Base-by-base conservation (phyloP, 2,329 filamentous ascomycete species). In the Boeremia lycopersici region DNA sequence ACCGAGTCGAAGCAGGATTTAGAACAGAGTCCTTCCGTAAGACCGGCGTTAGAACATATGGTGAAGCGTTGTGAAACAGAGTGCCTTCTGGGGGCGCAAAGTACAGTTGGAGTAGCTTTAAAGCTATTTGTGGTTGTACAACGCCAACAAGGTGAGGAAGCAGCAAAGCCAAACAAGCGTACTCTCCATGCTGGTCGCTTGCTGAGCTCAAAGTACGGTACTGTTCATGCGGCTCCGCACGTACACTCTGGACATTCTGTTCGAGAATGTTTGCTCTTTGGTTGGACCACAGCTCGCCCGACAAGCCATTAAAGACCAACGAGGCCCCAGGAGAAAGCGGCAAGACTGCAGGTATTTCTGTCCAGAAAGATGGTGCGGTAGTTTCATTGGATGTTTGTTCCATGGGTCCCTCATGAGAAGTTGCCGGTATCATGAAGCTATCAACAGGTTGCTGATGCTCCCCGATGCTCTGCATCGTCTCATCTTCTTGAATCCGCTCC, bases 1-100 rank as follows among this genome's bases (percentile, higher is more conserved):
- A 26, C 30, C 44, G 44, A 25, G 34, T 13, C 4, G 23, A 26
- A 3, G 44, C 17, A 8, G 17, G n/a, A 25, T 47, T 26, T 3
- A 47, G 26, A 3, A 47, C 26, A 23, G 44, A 47, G 2, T 47
- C 23, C 12, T 23, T 38, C 7, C 44, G 34, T 17, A 47, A 39
- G 7, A 47, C 44, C 25, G 44, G 44, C 7, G 44, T 47, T 34
- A 47, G 17, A 25, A 47, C 44, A 39, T 47, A 47, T 6, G 44
- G 44, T 7, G 44, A 47, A 30, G 44, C 44, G 11, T 47, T 47
- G 17, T 47, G 44, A 17, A 47, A 47, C 3, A 47, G 11, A 11
- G 44, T 47, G 15, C 44, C 44, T 47, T 47, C 44, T 11, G 44
- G 34, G 13, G 44, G 44, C 7, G 44, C 44, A 15, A 47, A 47